Evolutionary conservation across 441 rosid genomes (phyloP).

Genomic region (Jatropha multifida): DNA sequence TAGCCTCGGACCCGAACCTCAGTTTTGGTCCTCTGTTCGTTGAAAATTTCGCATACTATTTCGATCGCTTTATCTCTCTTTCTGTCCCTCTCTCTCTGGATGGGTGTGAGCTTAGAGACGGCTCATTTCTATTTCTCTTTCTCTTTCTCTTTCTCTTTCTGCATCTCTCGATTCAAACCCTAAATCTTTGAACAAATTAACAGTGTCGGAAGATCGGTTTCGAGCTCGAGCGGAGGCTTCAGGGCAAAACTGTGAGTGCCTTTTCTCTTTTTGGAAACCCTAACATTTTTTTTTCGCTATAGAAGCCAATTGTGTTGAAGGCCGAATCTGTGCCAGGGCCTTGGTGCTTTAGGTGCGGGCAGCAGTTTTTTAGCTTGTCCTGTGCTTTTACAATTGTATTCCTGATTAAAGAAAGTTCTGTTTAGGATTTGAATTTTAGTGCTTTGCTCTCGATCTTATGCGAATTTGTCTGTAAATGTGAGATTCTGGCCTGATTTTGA

Average conservation of each 20-base stretch:
- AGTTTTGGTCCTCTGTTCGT: slow-evolving; percentile 50
- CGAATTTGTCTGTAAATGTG: slow-evolving; percentile 17
- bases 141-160: not conserved
- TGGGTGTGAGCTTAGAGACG: slow-evolving; percentile 22
- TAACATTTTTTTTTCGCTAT: slow-evolving; percentile 21
- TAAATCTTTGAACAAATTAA: slow-evolving; percentile 28
- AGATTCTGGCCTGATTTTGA: slow-evolving; percentile 19
- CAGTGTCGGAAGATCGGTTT: slow-evolving; percentile 34
- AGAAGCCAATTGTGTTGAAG: not conserved
- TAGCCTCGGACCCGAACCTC: slow-evolving; percentile 51
- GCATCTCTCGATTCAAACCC: slow-evolving; percentile 43
- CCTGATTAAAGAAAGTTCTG: slow-evolving; percentile 11
- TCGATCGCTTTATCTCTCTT: slow-evolving; percentile 54
- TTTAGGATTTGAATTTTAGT: slow-evolving; percentile 15
- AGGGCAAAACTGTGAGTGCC: slow-evolving; percentile 38
- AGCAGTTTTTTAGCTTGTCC: slow-evolving; percentile 21
- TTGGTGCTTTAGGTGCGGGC: slow-evolving; percentile 20
- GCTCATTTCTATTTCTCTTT: slow-evolving; percentile 8
- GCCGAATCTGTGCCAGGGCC: slow-evolving; percentile 24
- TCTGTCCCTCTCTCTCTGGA: slow-evolving; percentile 34
- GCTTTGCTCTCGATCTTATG: slow-evolving; percentile 32
- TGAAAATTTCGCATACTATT: slow-evolving; percentile 54
- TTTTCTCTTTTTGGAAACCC: slow-evolving; percentile 39
- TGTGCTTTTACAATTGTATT: slow-evolving; percentile 18
- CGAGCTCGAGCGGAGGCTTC: slow-evolving; percentile 31